Percentiles rank a stretch among this genome's conserved stretches.
Evolutionary conservation across 306 rosid genomes (phyloP).

Genomic region (Morella rubra): DNA sequence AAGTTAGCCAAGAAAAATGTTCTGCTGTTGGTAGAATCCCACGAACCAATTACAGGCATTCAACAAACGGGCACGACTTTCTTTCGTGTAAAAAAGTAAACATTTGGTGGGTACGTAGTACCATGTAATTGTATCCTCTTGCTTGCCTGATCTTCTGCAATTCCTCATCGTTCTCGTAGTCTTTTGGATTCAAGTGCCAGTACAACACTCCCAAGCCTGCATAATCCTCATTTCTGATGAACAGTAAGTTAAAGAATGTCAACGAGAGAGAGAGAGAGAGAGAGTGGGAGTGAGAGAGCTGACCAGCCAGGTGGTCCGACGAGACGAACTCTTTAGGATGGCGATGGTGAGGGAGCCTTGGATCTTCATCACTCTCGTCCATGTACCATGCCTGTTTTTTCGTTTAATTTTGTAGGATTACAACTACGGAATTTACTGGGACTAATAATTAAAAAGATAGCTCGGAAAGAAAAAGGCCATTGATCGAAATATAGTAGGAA

Average conservation of each 20-base stretch:
- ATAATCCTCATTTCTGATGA: not conserved
- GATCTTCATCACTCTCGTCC: conserved; percentile 64
- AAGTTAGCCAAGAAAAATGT: not conserved
- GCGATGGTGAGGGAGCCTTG: conserved; percentile 71
- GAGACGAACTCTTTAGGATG: conserved; percentile 56
- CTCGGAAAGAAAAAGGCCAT: not conserved
- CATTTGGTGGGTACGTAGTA: conserved; percentile 10
- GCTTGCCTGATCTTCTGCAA: conserved; percentile 64
- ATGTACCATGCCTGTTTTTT: conserved; percentile 77
- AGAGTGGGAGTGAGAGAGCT: not conserved
- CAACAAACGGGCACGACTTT: not conserved
- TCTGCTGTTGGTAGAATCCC: not conserved
- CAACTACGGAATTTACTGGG: not conserved
- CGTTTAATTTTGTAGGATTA: not conserved
- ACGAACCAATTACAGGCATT: not conserved
- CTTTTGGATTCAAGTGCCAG: conserved; percentile 48
- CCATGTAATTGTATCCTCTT: conserved; percentile 85
- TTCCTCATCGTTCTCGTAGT: conserved; percentile 60
- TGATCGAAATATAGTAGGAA: not conserved
- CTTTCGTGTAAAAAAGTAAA: not conserved
- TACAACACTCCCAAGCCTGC: conserved; percentile 58
- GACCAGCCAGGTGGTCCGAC: conserved; percentile 61
- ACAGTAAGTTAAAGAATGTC: not conserved
- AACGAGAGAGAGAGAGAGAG: not conserved
- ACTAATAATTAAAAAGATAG: not conserved